These are phyloP conservation scores for Fusarium sp. DNA, from an alignment of 2,329 filamentous ascomycete genomes.

Conservation along the genomic window DNA sequence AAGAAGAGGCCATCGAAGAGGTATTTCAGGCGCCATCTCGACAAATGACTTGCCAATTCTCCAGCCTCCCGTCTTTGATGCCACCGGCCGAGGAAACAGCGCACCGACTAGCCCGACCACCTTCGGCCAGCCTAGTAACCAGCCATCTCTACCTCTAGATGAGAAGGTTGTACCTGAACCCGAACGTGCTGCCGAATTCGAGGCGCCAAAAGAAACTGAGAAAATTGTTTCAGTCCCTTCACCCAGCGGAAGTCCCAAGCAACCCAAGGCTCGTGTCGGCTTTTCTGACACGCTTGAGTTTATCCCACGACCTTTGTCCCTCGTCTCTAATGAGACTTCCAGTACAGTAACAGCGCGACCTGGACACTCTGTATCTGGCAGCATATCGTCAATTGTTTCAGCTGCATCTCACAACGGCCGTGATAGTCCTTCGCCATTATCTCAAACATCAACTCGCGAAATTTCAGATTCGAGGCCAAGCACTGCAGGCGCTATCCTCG, in stretches of 20 bases:
- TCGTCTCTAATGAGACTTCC: slow-evolving; percentile 85
- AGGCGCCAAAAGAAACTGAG: slow-evolving; percentile 1
- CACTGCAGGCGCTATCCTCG: slow-evolving; percentile 76
- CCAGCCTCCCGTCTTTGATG: slow-evolving; percentile 61
- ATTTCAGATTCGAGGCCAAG: slow-evolving; percentile 67
- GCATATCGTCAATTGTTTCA: slow-evolving; percentile 80
- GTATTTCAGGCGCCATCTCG: slow-evolving; percentile 79
- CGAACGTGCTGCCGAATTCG: neutral
- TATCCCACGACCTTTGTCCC: slow-evolving; percentile 82
- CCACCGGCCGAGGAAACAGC: slow-evolving; percentile 66
- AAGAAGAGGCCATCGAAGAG: slow-evolving; percentile 76
- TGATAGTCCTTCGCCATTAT: slow-evolving; percentile 50
- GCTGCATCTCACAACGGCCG: slow-evolving; percentile 57
- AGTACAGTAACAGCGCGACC: slow-evolving; percentile 76
- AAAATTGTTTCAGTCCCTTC: neutral
- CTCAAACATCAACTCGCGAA: slow-evolving; percentile 53
- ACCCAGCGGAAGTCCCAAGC: slow-evolving; percentile 30
- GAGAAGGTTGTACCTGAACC: slow-evolving; percentile 4
- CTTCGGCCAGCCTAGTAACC: slow-evolving; percentile 45
- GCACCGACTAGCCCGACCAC: slow-evolving; percentile 70
- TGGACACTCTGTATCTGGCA: slow-evolving; percentile 79
- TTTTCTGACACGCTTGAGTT: slow-evolving; percentile 88
- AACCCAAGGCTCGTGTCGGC: slow-evolving; percentile 73
- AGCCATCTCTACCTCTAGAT: slow-evolving; percentile 29
- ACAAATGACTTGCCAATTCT: slow-evolving; percentile 83